Conservation (phyloP, 108 stramenopile species). For the Nitzschia inconspicua region DNA sequence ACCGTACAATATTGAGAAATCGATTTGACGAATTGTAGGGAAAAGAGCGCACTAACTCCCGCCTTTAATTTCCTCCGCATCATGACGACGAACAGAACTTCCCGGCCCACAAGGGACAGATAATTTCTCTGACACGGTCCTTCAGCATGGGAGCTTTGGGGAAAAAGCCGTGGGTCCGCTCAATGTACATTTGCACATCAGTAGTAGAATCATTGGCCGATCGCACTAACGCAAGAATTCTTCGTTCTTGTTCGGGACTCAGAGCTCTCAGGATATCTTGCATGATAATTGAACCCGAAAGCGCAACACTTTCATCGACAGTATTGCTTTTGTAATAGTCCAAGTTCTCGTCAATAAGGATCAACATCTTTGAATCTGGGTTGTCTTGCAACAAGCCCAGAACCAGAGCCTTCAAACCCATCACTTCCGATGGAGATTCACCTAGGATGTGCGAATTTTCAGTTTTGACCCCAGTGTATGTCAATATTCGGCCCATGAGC, state of each 20-base stretch:
- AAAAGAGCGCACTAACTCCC: no score
- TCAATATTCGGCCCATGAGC: slow-evolving; percentile 45
- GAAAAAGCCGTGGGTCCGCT: slow-evolving; percentile 54
- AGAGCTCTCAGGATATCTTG: slow-evolving; percentile 19
- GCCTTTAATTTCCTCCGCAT: no score
- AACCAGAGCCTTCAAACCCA: slow-evolving; percentile 33
- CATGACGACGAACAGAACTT: no score
- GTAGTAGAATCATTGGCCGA: slow-evolving; percentile 58
- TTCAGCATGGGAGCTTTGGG: slow-evolving; percentile 51
- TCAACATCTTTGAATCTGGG: slow-evolving; percentile 37
- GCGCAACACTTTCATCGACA: slow-evolving; percentile 24
- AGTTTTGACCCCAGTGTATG: slow-evolving; percentile 40
- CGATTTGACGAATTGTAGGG: no score
- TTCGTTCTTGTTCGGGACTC: slow-evolving; percentile 9
- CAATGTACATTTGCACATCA: slow-evolving; percentile 46
- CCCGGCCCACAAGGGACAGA: slow-evolving; percentile 41
- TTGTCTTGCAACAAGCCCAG: slow-evolving; percentile 35
- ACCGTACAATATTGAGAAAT: no score
- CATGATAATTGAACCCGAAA: slow-evolving; percentile 50
- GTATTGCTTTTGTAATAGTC: slow-evolving; percentile 38
- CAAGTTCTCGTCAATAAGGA: slow-evolving; percentile 68
- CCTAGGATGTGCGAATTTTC: slow-evolving; percentile 34
- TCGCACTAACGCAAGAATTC: slow-evolving; percentile 40
- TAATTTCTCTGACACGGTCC: slow-evolving; percentile 40
- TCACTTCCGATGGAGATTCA: slow-evolving; percentile 47